phyloP scores from a whole-genome alignment of 2,329 filamentous ascomycete species.

The Tympanopsis confertula region DNA sequence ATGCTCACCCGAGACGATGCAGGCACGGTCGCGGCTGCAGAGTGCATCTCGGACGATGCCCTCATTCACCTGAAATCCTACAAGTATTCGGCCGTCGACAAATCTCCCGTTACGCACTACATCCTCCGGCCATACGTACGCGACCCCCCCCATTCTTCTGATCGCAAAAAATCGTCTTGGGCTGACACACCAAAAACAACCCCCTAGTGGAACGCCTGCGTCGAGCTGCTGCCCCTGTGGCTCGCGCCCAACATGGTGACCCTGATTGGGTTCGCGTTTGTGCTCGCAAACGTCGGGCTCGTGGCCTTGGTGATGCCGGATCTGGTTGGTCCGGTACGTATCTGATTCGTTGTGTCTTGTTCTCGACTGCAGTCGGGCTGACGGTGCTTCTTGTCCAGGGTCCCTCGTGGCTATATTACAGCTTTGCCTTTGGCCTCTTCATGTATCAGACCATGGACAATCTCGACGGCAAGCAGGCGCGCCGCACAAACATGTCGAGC shows the following conservation, averaged over 20 bases:
- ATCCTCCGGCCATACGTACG: conserved; percentile 94
- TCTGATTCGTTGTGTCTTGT: conserved; percentile 2
- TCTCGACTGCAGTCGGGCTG: background rate
- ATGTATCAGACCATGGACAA: conserved; percentile 98
- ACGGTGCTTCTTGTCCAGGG: conserved; percentile 45
- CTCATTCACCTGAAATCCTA: conserved; percentile 83
- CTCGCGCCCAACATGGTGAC: conserved; percentile 91
- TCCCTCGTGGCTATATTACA: conserved; percentile 87
- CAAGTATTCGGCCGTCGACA: conserved; percentile 89
- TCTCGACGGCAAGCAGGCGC: conserved; percentile 88
- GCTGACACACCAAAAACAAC: conserved; percentile 4
- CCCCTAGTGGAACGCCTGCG: conserved; percentile 93
- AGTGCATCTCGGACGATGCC: conserved; percentile 84
- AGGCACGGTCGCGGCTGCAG: too few species aligned
- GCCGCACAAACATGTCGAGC: conserved; percentile 79
- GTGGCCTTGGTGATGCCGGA: conserved; percentile 93
- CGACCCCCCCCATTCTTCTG: conserved; percentile 10
- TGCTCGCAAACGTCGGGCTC: conserved; percentile 79
- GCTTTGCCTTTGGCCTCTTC: conserved; percentile 81
- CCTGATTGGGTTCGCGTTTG: conserved; percentile 81
- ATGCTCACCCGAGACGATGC: too few species aligned
- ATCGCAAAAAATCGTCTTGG: conserved; percentile 6
- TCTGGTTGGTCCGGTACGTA: conserved; percentile 72
- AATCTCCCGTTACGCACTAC: conserved; percentile 80
- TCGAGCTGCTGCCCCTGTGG: conserved; percentile 85